phyloP scores from a whole-genome alignment of 139 green algal species.

The Zygnema circumcarinatum region DNA sequence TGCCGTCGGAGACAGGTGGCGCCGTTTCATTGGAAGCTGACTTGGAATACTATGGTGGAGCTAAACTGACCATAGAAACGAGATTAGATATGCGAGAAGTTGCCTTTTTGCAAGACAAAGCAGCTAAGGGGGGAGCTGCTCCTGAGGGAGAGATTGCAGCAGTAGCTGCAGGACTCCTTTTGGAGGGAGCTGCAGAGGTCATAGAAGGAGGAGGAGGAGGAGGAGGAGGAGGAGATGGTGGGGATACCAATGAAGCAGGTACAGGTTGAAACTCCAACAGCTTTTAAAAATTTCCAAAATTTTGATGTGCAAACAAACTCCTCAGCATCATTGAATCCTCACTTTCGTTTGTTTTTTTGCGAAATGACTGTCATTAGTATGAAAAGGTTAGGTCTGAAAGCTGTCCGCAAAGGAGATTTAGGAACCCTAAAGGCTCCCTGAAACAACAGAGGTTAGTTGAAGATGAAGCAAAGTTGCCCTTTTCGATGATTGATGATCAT shows the following conservation, averaged over 20 bases:
- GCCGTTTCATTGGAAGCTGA: constrained; percentile 31
- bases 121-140: not conserved
- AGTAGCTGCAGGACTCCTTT: not conserved
- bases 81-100: constrained; percentile 43
- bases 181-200: not conserved
- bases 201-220: not conserved
- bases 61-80: constrained; percentile 35
- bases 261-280: too few species aligned
- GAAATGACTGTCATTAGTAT: too few species aligned
- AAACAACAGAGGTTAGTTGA: too few species aligned
- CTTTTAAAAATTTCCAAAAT: too few species aligned
- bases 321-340: too few species aligned
- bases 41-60: constrained; percentile 32
- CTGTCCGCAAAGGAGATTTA: too few species aligned
- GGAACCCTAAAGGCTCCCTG: too few species aligned
- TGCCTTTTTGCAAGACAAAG: constrained; percentile 21
- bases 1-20: constrained; percentile 5
- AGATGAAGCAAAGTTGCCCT: too few species aligned
- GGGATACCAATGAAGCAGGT: not conserved
- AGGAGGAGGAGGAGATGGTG: not conserved
- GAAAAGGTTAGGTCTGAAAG: too few species aligned
- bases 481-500: too few species aligned
- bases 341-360: too few species aligned
- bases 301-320: too few species aligned
- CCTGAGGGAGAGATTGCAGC: not conserved